phyloP scores from a whole-genome alignment of 352 stramenopile species.

The Achlya hypogyna region DNA sequence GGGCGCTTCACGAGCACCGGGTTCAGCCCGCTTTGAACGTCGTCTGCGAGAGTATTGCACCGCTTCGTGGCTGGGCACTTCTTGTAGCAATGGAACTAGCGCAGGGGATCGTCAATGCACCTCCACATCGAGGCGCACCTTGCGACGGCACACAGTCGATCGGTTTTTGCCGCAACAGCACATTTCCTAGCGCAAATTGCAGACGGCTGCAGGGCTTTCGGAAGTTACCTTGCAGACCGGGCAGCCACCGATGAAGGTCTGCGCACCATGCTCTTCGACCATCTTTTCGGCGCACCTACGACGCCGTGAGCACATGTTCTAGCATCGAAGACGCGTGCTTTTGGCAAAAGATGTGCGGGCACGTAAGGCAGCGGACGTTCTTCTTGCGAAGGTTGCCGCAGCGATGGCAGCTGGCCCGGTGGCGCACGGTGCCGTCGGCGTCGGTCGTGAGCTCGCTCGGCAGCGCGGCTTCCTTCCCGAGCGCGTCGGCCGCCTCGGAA shows the following conservation, averaged over 20 bases:
- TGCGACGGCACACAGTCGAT: conserved; percentile 49
- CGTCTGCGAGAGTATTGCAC: conserved; percentile 16
- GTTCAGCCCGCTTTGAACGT: background rate
- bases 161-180: conserved; percentile 85
- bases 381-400: conserved; percentile 86
- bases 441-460: conserved; percentile 12
- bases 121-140: conserved; percentile 26
- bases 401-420: conserved; percentile 78
- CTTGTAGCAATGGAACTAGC: conserved; percentile 85
- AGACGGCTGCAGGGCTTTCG: background rate
- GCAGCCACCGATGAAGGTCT: conserved; percentile 69
- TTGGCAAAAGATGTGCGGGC: conserved; percentile 83
- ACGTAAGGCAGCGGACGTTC: conserved; percentile 70
- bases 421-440: conserved; percentile 25
- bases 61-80: conserved; percentile 81
- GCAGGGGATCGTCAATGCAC: conserved; percentile 9
- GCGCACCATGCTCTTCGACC: conserved; percentile 70
- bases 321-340: conserved; percentile 28
- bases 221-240: conserved; percentile 64
- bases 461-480: background rate
- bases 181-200: conserved; percentile 27
- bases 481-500: background rate
- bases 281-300: conserved; percentile 71
- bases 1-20: background rate
- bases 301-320: background rate